Conservation (phyloP, 208 protist genomes). For the Borovskyia barvae region DNA sequence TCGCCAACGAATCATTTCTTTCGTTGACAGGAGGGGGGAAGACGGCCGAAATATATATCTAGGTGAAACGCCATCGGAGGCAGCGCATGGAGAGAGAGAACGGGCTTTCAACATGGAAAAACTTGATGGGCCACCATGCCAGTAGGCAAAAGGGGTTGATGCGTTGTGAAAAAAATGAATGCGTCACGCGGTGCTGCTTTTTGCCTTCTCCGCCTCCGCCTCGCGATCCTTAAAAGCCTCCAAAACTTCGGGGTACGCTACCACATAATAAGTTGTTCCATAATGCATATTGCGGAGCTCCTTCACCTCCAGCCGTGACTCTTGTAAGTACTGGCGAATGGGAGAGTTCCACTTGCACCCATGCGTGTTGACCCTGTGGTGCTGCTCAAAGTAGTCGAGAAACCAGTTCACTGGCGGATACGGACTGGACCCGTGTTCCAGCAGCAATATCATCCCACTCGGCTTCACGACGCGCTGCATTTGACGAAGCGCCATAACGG, state of each 20-base stretch:
- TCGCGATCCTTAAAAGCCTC: slow-evolving; percentile 59
- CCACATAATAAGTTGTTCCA: slow-evolving; percentile 90
- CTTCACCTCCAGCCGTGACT: slow-evolving; percentile 77
- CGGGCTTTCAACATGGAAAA: too few species aligned
- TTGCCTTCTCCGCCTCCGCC: slow-evolving; percentile 3
- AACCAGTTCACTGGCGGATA: slow-evolving; percentile 90
- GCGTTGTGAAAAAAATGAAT: slow-evolving; percentile 5
- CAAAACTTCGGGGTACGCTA: slow-evolving; percentile 81
- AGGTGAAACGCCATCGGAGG: too few species aligned
- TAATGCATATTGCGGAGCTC: slow-evolving; percentile 90
- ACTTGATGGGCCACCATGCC: too few species aligned
- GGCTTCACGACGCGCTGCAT: slow-evolving; percentile 91
- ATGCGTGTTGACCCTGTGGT: slow-evolving; percentile 83
- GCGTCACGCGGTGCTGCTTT: too few species aligned
- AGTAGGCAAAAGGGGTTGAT: not conserved
- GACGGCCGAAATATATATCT: too few species aligned
- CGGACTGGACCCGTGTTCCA: slow-evolving; percentile 84
- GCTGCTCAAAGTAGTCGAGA: slow-evolving; percentile 77
- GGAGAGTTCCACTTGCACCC: slow-evolving; percentile 85
- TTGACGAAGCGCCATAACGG: slow-evolving; percentile 84
- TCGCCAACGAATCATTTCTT: too few species aligned
- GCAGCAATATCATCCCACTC: slow-evolving; percentile 85
- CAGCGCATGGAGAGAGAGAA: too few species aligned
- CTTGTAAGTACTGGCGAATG: slow-evolving; percentile 74
- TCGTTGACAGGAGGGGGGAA: too few species aligned